Evolutionary conservation across 257 asterid genomes (phyloP).

Genomic region (Salvia hispanica): DNA sequence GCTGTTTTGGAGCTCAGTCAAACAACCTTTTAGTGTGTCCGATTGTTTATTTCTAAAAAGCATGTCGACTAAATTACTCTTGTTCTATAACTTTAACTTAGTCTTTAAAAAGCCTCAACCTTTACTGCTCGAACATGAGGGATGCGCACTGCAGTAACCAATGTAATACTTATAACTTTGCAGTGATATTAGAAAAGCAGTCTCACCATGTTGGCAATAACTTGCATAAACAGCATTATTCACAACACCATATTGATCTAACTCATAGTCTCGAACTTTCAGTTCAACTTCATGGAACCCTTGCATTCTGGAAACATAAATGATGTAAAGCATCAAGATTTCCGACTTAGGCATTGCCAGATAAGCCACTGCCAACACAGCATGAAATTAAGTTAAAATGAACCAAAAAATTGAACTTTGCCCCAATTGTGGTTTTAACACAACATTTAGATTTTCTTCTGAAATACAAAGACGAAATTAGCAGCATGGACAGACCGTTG

Average conservation of each 20-base stretch:
- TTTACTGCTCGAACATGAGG: neutral
- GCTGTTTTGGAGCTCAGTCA: too few species aligned
- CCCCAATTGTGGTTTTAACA: too few species aligned
- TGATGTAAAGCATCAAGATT: neutral
- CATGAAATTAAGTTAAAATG: neutral
- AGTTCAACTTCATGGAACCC: conserved; percentile 75
- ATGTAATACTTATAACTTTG: neutral
- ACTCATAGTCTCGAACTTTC: conserved; percentile 85
- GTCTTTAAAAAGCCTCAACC: neutral
- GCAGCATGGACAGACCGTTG: too few species aligned
- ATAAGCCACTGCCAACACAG: neutral
- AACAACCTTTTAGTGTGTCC: neutral
- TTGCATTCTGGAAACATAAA: conserved; percentile 54
- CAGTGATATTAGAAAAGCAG: neutral
- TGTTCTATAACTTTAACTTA: too few species aligned
- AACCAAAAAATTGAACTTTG: neutral
- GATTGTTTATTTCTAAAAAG: neutral
- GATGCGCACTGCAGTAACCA: too few species aligned
- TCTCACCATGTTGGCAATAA: conserved; percentile 94
- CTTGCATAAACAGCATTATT: conserved; percentile 84
- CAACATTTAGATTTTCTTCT: too few species aligned
- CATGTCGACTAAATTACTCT: too few species aligned
- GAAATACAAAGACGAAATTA: too few species aligned
- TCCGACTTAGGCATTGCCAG: neutral
- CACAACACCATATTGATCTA: conserved; percentile 95